These are phyloP conservation scores for Leptodermis oblonga DNA, from an alignment of 257 asterid genomes.

Conservation along the genomic window DNA sequence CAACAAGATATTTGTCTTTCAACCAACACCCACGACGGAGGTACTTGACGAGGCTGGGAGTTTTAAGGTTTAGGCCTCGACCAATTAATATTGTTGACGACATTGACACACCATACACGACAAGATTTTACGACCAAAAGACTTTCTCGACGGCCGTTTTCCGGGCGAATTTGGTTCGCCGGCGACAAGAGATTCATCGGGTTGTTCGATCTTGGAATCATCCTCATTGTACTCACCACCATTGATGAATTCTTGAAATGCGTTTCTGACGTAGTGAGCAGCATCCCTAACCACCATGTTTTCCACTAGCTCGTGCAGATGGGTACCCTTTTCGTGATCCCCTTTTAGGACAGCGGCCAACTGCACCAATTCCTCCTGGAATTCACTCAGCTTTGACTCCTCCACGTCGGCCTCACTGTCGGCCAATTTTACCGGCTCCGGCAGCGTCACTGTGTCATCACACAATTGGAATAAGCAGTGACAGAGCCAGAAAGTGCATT, in stretches of 20 bases:
- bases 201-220: conserved; percentile 32
- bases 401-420: conserved; percentile 24
- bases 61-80: too few species aligned
- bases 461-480: neutral
- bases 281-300: conserved; percentile 46
- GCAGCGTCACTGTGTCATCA: conserved; percentile 26
- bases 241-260: conserved; percentile 41
- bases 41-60: too few species aligned
- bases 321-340: conserved; percentile 31
- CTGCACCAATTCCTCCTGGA: conserved; percentile 45
- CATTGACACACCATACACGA: conserved; percentile 40
- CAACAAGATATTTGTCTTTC: too few species aligned
- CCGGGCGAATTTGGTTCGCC: conserved; percentile 12
- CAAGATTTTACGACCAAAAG: conserved; percentile 40
- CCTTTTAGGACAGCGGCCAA: conserved; percentile 42
- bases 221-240: conserved; percentile 28
- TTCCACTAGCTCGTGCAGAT: conserved; percentile 33
- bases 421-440: conserved; percentile 31
- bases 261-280: conserved; percentile 34
- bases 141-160: conserved; percentile 15
- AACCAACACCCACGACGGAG: too few species aligned
- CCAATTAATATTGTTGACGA: neutral
- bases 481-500: too few species aligned
- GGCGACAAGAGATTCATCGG: conserved; percentile 35
- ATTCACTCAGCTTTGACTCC: conserved; percentile 35